phyloP scores from a whole-genome alignment of 2,329 filamentous ascomycete species.

The Trichocomaceae sp. region DNA sequence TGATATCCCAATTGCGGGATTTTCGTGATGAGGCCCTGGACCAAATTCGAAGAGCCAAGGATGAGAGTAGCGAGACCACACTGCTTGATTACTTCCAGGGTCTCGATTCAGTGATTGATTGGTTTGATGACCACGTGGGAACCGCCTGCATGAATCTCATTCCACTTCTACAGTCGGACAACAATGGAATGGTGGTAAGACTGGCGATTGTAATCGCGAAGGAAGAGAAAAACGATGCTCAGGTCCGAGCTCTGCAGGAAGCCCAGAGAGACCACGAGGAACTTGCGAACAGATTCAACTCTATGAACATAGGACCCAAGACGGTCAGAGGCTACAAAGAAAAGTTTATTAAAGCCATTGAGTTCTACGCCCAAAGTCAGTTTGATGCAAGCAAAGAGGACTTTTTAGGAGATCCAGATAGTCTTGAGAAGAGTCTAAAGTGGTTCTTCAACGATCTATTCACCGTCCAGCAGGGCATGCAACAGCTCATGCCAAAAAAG shows the following conservation, averaged over 20 bases:
- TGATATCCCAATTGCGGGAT: slow-evolving; percentile 83
- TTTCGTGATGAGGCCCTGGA: slow-evolving; percentile 95
- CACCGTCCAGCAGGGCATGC: slow-evolving; percentile 89
- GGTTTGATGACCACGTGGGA: slow-evolving; percentile 93
- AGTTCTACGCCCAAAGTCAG: slow-evolving; percentile 64
- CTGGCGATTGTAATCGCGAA: slow-evolving; percentile 89
- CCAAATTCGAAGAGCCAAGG: slow-evolving; percentile 75
- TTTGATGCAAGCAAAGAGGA: slow-evolving; percentile 65
- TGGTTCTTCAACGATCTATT: slow-evolving; percentile 99
- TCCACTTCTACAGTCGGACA: slow-evolving; percentile 75
- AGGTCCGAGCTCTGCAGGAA: slow-evolving; percentile 84
- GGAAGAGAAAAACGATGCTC: slow-evolving; percentile 93
- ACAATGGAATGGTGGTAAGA: slow-evolving; percentile 81
- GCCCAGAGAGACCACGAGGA: slow-evolving; percentile 94
- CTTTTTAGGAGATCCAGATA: slow-evolving; percentile 76
- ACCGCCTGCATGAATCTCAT: slow-evolving; percentile 85
- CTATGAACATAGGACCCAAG: slow-evolving; percentile 88
- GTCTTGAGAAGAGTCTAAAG: slow-evolving; percentile 77
- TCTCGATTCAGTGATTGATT: slow-evolving; percentile 79
- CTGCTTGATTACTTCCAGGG: slow-evolving; percentile 83
- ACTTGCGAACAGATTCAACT: slow-evolving; percentile 86
- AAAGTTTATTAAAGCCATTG: slow-evolving; percentile 79
- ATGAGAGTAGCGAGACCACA: slow-evolving; percentile 69
- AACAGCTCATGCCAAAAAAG: slow-evolving; percentile 83
- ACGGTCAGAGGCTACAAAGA: slow-evolving; percentile 93